Evolutionary conservation across 805 yeast genomes (phyloP).

Genomic region (Candida caryicola): DNA sequence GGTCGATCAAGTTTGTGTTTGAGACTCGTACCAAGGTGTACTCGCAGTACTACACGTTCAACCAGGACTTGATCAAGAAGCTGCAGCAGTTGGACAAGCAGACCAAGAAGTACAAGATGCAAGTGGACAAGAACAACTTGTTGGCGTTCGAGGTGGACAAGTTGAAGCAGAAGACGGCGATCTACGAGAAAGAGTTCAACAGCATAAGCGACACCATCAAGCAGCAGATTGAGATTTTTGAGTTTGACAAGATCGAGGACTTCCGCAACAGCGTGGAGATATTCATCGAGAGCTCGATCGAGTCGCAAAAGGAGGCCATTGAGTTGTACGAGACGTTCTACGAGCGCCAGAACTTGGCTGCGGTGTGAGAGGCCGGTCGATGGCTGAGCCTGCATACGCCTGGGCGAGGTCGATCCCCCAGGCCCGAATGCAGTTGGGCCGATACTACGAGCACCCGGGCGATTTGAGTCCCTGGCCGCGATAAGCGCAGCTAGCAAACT

Average conservation of each 20-base stretch:
- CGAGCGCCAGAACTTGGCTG: constrained; percentile 39
- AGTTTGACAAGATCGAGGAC: constrained; percentile 72
- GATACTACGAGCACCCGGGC: too few species aligned
- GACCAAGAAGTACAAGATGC: constrained; percentile 43
- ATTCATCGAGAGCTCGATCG: constrained; percentile 85
- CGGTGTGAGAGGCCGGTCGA: constrained; percentile 2
- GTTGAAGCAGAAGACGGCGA: constrained; percentile 51
- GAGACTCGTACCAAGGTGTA: constrained; percentile 66
- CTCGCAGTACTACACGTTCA: constrained; percentile 40
- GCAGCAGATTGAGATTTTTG: constrained; percentile 65
- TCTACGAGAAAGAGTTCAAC: constrained; percentile 60
- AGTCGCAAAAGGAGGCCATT: constrained; percentile 87
- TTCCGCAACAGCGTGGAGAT: constrained; percentile 88
- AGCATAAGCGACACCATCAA: constrained; percentile 63
- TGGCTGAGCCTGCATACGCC: too few species aligned
- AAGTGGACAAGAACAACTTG: constrained; percentile 58
- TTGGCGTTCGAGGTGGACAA: constrained; percentile 59
- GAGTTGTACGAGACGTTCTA: constrained; percentile 90
- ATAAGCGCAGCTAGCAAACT: too few species aligned
- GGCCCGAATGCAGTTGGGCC: too few species aligned
- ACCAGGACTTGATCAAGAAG: constrained; percentile 45
- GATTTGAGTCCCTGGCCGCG: too few species aligned
- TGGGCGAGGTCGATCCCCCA: too few species aligned
- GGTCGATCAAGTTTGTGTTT: constrained; percentile 70
- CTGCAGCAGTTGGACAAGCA: constrained; percentile 45